Conservation (phyloP, 768 basidiomycete genomes). For the Pulveroboletus sp. region DNA sequence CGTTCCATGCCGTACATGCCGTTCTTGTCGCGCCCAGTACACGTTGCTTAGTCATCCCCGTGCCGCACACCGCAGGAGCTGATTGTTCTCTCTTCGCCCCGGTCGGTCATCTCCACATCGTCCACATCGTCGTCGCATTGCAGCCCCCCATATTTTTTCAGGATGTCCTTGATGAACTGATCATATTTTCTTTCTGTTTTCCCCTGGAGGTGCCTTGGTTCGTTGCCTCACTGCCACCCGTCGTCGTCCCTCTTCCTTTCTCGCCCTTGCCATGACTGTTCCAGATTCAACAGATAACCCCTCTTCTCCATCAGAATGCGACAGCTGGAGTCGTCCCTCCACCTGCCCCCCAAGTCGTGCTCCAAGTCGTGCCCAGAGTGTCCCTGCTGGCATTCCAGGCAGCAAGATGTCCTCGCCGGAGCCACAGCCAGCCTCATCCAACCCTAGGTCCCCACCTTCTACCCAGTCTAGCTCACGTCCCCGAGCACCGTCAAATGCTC, state of each 20-base stretch:
- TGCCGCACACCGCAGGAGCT: slow-evolving; percentile 6
- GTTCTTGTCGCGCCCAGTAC: background rate
- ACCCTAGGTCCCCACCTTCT: slow-evolving; percentile 18
- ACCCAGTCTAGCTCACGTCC: slow-evolving; percentile 27
- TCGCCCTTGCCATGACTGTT: slow-evolving; percentile 29
- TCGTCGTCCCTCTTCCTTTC: slow-evolving; percentile 7
- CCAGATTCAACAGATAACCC: slow-evolving; percentile 40
- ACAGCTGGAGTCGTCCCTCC: slow-evolving; percentile 57
- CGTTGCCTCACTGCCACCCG: background rate
- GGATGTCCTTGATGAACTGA: slow-evolving; percentile 14
- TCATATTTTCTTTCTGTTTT: background rate
- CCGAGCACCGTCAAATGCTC: slow-evolving; percentile 43
- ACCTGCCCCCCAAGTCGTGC: slow-evolving; percentile 57
- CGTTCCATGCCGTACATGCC: background rate
- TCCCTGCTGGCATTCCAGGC: slow-evolving; percentile 36
- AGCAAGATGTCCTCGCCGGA: slow-evolving; percentile 29
- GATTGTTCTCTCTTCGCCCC: slow-evolving; percentile 9
- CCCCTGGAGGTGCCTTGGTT: background rate
- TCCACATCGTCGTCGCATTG: slow-evolving; percentile 12
- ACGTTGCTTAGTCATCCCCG: slow-evolving; percentile 22
- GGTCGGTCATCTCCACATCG: slow-evolving; percentile 3
- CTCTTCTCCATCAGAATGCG: slow-evolving; percentile 54
- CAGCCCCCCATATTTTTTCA: background rate
- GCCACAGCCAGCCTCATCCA: slow-evolving; percentile 22
- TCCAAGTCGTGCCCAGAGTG: slow-evolving; percentile 38